Base-by-base conservation (phyloP, 2,329 filamentous ascomycete species). In the Dactylellina parvicollis region DNA sequence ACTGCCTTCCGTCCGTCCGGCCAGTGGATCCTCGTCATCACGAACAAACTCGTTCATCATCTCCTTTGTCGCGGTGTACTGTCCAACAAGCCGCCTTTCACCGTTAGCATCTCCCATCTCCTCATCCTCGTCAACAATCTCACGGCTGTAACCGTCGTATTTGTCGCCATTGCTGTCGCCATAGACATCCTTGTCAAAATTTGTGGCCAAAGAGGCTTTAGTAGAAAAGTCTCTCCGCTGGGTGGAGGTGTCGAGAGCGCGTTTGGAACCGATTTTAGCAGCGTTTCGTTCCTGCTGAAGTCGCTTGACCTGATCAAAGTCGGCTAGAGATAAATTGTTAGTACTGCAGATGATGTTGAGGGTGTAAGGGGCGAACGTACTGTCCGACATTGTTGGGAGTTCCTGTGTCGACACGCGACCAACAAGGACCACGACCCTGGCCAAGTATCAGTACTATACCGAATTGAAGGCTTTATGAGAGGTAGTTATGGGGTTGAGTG, bases 11-110 rank as follows among this genome's bases (percentile, higher is more conserved):
- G 98, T 95, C 77, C 89, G 88, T 46, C 90, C 91, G 55, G 92
- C 86, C 75, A 99, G 84, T 4, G 94, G 89, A 79, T 99, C 96
- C 70, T 94, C 92, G 82, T 97, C 94, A 80, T 96, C 94, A 60
- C 87, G 88, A 22, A 94, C 89, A 82, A 96, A 96, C 82, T 99
- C 95, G 80, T 96, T 92, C 79, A 99, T 93, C 82, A 97, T 92
- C 55, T 91, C 89, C 77, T 88, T 90, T 38, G 92, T 94, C 24
- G 95, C 95, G 34, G 95, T 99, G 82, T 99, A 99, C 82, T 98
- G 95, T 75, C 93, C 94, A 32, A 97, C 90, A 73, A 99, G 85
- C 72, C 92, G 88, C 78, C 90, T 91, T 14, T 59, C 88, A 77
- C 84, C 88, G 80, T 91, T 90, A 65, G 83, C 88, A 80, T 89